Conservation (phyloP, 2,329 filamentous ascomycete species). For the Monilinia fructigena region DNA sequence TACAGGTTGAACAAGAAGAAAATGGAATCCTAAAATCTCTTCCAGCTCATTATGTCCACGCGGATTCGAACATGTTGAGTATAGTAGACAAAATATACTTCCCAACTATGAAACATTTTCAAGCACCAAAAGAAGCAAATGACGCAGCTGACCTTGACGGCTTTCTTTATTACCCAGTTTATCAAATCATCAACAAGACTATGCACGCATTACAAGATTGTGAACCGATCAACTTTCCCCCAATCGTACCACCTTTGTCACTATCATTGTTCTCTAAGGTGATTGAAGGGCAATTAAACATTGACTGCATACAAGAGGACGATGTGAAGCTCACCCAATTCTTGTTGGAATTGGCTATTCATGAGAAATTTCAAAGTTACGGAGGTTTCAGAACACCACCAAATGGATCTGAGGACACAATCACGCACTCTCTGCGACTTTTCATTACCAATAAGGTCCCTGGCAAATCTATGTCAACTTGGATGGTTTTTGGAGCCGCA, state of each 20-base stretch:
- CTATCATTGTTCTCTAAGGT: background rate
- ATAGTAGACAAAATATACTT: background rate
- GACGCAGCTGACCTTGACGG: background rate
- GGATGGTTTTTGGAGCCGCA: background rate
- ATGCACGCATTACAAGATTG: background rate
- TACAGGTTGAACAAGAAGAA: background rate
- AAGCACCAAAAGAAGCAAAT: background rate
- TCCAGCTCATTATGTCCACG: background rate
- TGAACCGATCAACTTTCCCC: background rate
- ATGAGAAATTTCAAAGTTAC: background rate
- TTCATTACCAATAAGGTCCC: background rate
- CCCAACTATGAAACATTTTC: background rate
- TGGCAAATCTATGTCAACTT: background rate
- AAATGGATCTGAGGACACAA: background rate
- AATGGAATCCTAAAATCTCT: background rate
- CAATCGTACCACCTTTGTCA: background rate
- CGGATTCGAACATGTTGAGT: background rate
- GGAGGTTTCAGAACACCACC: background rate
- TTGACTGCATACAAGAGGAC: background rate
- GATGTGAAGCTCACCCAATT: background rate
- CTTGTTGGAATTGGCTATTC: background rate
- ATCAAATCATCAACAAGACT: constrained; percentile 2
- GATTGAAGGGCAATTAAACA: background rate
- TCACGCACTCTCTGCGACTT: background rate
- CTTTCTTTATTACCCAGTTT: background rate